phyloP scores from a whole-genome alignment of 2,329 filamentous ascomycete species.

The Graphium sp. region DNA sequence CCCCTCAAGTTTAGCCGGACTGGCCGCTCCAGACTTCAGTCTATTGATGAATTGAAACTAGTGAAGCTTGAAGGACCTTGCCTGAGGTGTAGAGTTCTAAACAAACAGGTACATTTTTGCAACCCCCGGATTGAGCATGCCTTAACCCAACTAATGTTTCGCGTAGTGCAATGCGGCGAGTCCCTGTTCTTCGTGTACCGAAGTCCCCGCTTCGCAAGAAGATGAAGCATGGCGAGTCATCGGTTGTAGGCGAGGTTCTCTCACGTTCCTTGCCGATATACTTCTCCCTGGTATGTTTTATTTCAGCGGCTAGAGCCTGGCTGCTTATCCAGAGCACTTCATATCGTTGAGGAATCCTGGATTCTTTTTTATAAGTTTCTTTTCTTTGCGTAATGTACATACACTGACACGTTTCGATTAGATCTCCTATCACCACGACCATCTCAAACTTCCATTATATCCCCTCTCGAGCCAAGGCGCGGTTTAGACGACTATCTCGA shows the following conservation, averaged over 20 bases:
- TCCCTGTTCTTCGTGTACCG: slow-evolving; percentile 28
- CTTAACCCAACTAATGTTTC: too few relatives aligned
- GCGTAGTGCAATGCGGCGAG: too few relatives aligned
- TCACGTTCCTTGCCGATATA: slow-evolving; percentile 27
- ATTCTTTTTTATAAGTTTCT: slow-evolving; percentile 1
- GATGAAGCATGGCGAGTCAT: slow-evolving; percentile 29
- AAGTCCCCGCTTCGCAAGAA: slow-evolving; percentile 16
- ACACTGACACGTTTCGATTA: slow-evolving; percentile 11
- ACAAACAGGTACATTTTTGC: too few relatives aligned
- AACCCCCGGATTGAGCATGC: too few relatives aligned
- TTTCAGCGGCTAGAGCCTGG: too few relatives aligned
- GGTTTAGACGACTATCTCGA: slow-evolving; percentile 36
- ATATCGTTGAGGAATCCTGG: slow-evolving; percentile 4
- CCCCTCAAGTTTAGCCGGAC: slow-evolving; percentile 35
- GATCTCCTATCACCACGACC: slow-evolving; percentile 29
- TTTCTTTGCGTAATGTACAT: slow-evolving; percentile 2
- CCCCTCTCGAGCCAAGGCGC: slow-evolving; percentile 27
- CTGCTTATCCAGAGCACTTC: slow-evolving; percentile 3
- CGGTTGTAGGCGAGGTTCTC: slow-evolving; percentile 32
- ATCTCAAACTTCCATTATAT: slow-evolving; percentile 30
- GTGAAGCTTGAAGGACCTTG: slow-evolving; percentile 29
- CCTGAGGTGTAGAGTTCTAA: slow-evolving; percentile 31
- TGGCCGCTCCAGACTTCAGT: slow-evolving; percentile 34
- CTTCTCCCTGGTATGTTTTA: slow-evolving; percentile 28
- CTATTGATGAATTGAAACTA: slow-evolving; percentile 37